These are phyloP conservation scores for Biscutella laevigata DNA, from an alignment of 441 rosid species.

Conservation along the genomic window DNA sequence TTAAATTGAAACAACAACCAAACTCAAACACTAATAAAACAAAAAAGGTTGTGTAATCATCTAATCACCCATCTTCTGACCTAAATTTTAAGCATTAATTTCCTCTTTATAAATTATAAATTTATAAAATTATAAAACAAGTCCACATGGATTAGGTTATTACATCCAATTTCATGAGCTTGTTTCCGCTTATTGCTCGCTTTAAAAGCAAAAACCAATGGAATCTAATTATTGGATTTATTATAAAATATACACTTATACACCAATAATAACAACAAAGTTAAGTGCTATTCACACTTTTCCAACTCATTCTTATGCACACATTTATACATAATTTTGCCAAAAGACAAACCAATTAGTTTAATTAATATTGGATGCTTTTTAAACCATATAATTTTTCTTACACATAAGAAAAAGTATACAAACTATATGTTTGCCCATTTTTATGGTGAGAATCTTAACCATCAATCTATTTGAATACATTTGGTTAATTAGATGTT, in stretches of 20 bases:
- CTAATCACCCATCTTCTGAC: constrained; percentile 22
- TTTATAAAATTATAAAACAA: constrained; percentile 8
- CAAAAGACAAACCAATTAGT: no score
- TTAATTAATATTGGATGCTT: no score
- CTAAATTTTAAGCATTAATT: constrained; percentile 23
- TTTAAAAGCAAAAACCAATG: constrained; percentile 21
- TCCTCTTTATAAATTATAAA: constrained; percentile 9
- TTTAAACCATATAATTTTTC: no score
- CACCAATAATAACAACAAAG: constrained; percentile 22
- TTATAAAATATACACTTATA: constrained; percentile 16
- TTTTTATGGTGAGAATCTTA: no score
- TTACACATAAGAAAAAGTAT: no score
- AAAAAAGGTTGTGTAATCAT: constrained; percentile 10
- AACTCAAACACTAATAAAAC: constrained; percentile 26
- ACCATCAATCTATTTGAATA: no score
- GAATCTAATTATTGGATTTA: constrained; percentile 26
- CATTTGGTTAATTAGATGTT: no score
- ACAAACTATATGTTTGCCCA: no score
- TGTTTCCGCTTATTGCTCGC: constrained; percentile 26
- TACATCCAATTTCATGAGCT: constrained; percentile 22
- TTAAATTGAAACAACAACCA: constrained; percentile 20
- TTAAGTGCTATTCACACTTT: constrained; percentile 26
- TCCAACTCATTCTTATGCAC: constrained; percentile 31
- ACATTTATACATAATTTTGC: no score
- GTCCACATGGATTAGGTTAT: constrained; percentile 28